A percentile compares a stretch with the other conserved stretches of the same genome.
Evolutionary conservation across 2,329 filamentous ascomycete genomes (phyloP).

Genomic region (Aspergillus pseudoterreus): DNA sequence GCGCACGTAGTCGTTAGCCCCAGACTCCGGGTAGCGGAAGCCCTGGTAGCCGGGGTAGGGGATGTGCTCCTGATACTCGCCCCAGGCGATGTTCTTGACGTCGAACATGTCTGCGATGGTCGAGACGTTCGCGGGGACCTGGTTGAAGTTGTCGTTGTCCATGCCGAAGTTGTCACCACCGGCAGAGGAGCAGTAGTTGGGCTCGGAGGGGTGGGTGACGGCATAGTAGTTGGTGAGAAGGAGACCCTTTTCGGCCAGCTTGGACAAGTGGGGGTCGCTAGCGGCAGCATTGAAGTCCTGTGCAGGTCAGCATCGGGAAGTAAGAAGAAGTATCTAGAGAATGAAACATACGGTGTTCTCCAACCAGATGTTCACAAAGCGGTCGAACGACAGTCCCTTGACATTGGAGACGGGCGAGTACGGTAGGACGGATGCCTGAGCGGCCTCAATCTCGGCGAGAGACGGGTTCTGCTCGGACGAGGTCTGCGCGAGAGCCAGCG

Average conservation of each 20-base stretch:
- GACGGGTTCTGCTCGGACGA: conserved; percentile 23
- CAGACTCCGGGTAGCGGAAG: conserved; percentile 54
- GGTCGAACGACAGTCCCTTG: conserved; percentile 68
- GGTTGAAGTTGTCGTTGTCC: conserved; percentile 62
- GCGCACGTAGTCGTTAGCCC: conserved; percentile 72
- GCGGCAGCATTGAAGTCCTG: conserved; percentile 59
- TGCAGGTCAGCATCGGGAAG: background rate
- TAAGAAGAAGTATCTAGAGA: background rate
- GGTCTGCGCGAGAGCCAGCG: conserved; percentile 19
- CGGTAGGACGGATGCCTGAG: conserved; percentile 56
- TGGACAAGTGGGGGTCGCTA: conserved; percentile 48
- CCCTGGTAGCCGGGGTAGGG: conserved; percentile 73
- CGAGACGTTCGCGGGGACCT: conserved; percentile 58
- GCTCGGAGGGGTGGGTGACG: conserved; percentile 69
- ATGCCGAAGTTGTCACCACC: conserved; percentile 73
- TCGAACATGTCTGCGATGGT: conserved; percentile 68
- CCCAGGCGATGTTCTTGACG: conserved; percentile 63
- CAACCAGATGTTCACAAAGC: conserved; percentile 70
- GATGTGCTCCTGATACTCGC: conserved; percentile 72
- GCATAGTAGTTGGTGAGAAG: conserved; percentile 58
- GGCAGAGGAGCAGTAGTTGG: conserved; percentile 69
- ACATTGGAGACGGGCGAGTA: conserved; percentile 60
- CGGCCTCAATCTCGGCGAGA: conserved; percentile 23
- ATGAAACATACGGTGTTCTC: conserved; percentile 63
- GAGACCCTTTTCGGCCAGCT: conserved; percentile 49